Conservation (phyloP, 805 yeast species). For the Sporopachydermia lactativora region DNA sequence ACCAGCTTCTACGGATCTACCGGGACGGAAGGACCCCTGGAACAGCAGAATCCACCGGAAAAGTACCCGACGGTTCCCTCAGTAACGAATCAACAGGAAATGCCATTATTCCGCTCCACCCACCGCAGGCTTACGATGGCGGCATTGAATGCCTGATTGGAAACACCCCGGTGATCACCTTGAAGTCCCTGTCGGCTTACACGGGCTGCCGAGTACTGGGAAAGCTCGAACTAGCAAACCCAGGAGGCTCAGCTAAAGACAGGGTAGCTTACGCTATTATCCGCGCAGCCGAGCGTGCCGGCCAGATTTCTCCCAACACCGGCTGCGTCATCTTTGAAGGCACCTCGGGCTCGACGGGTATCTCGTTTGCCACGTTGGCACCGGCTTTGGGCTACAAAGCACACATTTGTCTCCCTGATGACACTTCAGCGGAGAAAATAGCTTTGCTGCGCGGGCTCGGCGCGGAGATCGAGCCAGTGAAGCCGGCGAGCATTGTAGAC, state of each 20-base stretch:
- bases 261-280: slow-evolving; percentile 83
- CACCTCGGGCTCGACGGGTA: slow-evolving; percentile 94
- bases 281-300: slow-evolving; percentile 45
- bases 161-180: slow-evolving; percentile 70
- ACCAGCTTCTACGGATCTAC: no score
- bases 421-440: slow-evolving; percentile 75
- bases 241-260: slow-evolving; percentile 94
- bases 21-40: no score
- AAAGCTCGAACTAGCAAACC: slow-evolving; percentile 72
- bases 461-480: slow-evolving; percentile 71
- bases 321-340: slow-evolving; percentile 86
- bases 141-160: slow-evolving; percentile 79
- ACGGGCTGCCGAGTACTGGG: slow-evolving; percentile 83
- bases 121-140: slow-evolving; percentile 9
- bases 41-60: no score
- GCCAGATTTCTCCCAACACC: slow-evolving; percentile 39
- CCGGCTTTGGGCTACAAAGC: slow-evolving; percentile 79
- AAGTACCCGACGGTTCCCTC: no score
- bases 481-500: slow-evolving; percentile 92
- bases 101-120: not conserved
- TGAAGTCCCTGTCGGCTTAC: slow-evolving; percentile 50
- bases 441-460: slow-evolving; percentile 61
- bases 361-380: slow-evolving; percentile 82
- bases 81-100: no score
- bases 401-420: slow-evolving; percentile 91